Base-by-base conservation (phyloP, 176 grass and related monocot species). In the Aegilops longissima region DNA sequence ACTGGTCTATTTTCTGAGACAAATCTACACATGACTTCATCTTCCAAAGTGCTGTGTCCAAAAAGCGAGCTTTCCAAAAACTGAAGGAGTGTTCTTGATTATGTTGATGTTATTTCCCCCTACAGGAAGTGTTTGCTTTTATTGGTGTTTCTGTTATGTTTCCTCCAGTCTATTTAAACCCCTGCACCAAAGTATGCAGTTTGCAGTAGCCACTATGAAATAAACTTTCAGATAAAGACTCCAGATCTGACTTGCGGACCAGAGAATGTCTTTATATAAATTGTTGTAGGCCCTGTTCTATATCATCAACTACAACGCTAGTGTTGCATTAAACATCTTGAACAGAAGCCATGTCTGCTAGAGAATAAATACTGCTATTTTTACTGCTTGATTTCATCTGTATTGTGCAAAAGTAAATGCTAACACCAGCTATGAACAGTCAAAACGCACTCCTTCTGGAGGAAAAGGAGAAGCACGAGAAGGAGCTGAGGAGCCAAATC, bases 401-500 rank as follows among this genome's bases (percentile, higher is more conserved):
- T 82, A 13, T 10, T 82, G 1, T 88, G 34, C 17, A 70, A 70
- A 70, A 69, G 8, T 73, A 45, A 38, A 72, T 66, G 56, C 80
- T 78, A 70, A 61, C 58, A 21, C 33, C 29, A 52, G 36, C 70
- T 73, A 3, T 88, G 30, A 69, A 86, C 92, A 97, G 94, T 38
- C 87, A 97, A 89, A 97, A 97, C 90, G 80, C 87, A 44, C 86
- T 94, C 44, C 85, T 90, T 61, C 73, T 97, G 24, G 94, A 96
- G 85, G 90, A 96, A 25, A 96, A 96, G 76, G 94, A 96, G 90
- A 92, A 90, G 74, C 47, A 97, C 0, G 94, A 97, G 65, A 92
- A 97, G 90, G 92, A 94, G 70, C 76, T 79, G 82, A 89, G 89
- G 88, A 93, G 77, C 70, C 90, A 92, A 77, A 97, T 97, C 63